These are phyloP conservation scores for Cercophora scortea DNA, from an alignment of 495 filamentous ascomycete genomes.

Conservation along the genomic window DNA sequence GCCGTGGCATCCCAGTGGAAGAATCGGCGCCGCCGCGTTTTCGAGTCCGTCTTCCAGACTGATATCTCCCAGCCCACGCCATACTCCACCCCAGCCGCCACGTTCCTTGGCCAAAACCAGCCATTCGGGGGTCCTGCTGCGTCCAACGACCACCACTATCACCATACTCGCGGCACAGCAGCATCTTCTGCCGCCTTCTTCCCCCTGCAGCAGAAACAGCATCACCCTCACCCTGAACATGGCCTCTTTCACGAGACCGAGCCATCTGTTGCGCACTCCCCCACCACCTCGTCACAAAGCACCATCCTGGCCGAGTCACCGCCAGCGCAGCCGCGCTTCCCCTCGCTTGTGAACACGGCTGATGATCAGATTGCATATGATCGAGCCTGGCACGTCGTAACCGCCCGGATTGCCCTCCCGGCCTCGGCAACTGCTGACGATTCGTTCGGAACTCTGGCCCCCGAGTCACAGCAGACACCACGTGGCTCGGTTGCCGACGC, in stretches of 20 bases:
- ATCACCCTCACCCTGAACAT: not conserved
- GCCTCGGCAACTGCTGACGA: conserved; percentile 34
- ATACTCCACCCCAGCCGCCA: conserved; percentile 26
- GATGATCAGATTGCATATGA: conserved; percentile 56
- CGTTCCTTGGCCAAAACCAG: conserved; percentile 27
- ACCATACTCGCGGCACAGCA: conserved; percentile 1
- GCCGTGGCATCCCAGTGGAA: conserved; percentile 29
- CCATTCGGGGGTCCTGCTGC: conserved; percentile 28
- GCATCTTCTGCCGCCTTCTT: conserved; percentile 5
- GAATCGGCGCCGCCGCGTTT: conserved; percentile 33
- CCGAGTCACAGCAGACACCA: conserved; percentile 30
- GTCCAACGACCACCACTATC: not conserved
- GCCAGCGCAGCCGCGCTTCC: conserved; percentile 14
- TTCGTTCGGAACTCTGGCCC: conserved; percentile 32
- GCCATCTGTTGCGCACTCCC: not conserved
- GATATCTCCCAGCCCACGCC: conserved; percentile 38
- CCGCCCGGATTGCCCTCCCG: conserved; percentile 52
- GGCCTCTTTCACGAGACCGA: not conserved
- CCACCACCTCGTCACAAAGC: conserved; percentile 4
- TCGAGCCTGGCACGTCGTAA: conserved; percentile 62
- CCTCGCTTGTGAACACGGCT: conserved; percentile 12
- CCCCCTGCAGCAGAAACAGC: conserved; percentile 5
- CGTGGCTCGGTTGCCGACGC: conserved; percentile 10
- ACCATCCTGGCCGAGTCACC: conserved; percentile 6
- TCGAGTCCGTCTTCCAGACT: conserved; percentile 46